These are phyloP conservation scores for Penicillium bovifimosum DNA, from an alignment of 495 filamentous ascomycete species.

Conservation along the genomic window DNA sequence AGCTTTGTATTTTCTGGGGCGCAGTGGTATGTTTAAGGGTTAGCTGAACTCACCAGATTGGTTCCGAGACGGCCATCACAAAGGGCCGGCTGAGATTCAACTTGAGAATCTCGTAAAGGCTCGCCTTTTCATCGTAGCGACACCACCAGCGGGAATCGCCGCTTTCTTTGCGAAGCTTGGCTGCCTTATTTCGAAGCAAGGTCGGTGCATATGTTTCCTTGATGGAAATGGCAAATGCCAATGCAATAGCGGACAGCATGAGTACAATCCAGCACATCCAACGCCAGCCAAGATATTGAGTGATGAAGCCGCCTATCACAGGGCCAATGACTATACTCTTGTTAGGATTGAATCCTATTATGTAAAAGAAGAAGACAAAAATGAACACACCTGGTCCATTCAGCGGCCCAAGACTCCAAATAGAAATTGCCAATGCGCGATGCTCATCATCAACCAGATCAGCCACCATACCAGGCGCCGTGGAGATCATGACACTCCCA, in stretches of 20 bases:
- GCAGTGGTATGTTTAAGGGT: not conserved
- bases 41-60: constrained; percentile 56
- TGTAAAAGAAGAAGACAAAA: not conserved
- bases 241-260: constrained; percentile 56
- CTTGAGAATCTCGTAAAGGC: constrained; percentile 52
- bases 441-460: constrained; percentile 69
- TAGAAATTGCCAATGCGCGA: constrained; percentile 64
- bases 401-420: constrained; percentile 74
- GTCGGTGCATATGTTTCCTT: constrained; percentile 76
- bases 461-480: constrained; percentile 74
- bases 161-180: constrained; percentile 62
- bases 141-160: constrained; percentile 72
- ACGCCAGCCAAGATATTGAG: constrained; percentile 70
- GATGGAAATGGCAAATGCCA: constrained; percentile 47
- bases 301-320: constrained; percentile 69
- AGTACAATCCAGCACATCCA: constrained; percentile 80
- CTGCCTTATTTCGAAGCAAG: constrained; percentile 64
- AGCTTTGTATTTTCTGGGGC: not conserved
- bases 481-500: constrained; percentile 73
- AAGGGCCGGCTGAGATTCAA: constrained; percentile 73
- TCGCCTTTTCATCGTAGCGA: constrained; percentile 63
- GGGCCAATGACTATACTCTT: constrained; percentile 36
- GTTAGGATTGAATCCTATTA: not conserved
- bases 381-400: constrained; percentile 56
- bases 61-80: constrained; percentile 71